Conservation (phyloP, 352 stramenopile species). For the Blastocystis sp. region DNA sequence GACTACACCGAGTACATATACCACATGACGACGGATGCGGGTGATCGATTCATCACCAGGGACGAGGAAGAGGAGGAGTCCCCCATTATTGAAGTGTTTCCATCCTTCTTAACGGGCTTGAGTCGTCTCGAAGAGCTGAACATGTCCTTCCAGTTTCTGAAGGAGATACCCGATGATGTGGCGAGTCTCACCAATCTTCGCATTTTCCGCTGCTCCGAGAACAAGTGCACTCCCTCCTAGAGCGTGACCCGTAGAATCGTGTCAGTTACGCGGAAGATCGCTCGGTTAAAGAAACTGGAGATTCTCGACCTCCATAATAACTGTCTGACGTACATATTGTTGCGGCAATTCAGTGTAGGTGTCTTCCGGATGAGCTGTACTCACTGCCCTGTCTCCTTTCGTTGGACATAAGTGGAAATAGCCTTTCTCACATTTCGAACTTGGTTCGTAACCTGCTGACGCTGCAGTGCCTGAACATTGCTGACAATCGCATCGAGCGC, state of each 20-base stretch:
- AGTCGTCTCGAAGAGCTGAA: neutral
- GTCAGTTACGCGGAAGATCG: neutral
- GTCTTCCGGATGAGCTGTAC: conserved; percentile 2
- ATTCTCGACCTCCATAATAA: conserved; percentile 63
- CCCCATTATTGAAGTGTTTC: conserved; percentile 45
- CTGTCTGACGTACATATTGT: neutral
- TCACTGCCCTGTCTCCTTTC: neutral
- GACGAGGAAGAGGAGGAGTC: conserved; percentile 27
- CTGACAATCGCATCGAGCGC: conserved; percentile 28
- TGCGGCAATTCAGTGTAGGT: neutral
- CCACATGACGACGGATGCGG: conserved; percentile 4
- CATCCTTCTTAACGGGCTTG: neutral
- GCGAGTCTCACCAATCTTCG: conserved; percentile 13
- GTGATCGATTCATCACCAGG: neutral
- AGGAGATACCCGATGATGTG: conserved; percentile 60
- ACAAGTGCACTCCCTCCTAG: neutral
- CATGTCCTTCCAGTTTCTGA: conserved; percentile 44
- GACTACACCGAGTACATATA: conserved; percentile 72
- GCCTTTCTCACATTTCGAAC: neutral
- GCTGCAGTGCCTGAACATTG: conserved; percentile 52
- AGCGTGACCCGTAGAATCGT: conserved; percentile 20
- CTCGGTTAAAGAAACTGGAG: conserved; percentile 10
- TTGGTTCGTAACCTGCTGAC: conserved; percentile 1
- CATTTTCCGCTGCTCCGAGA: conserved; percentile 35
- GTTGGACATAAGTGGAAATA: conserved; percentile 62